These are phyloP conservation scores for Lineolata rhizophorae DNA, from an alignment of 495 filamentous ascomycete genomes.

Conservation along the genomic window DNA sequence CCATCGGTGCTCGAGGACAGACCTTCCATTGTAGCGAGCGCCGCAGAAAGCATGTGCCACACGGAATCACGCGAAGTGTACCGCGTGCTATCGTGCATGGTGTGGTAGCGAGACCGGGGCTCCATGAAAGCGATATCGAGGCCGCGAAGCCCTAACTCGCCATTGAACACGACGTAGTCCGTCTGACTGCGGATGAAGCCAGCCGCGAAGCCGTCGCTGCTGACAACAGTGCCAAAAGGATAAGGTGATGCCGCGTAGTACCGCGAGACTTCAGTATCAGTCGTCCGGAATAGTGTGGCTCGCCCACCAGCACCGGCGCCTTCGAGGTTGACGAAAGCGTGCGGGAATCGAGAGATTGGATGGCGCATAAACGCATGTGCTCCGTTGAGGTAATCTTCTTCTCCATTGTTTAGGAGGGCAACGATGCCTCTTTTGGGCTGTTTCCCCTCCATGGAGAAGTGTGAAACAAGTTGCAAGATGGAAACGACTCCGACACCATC, in stretches of 20 bases:
- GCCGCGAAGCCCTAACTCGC: conserved; percentile 61
- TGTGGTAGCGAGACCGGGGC: conserved; percentile 78
- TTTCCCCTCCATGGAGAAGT: conserved; percentile 62
- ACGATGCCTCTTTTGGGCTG: conserved; percentile 63
- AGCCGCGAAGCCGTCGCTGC: conserved; percentile 59
- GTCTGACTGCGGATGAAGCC: conserved; percentile 66
- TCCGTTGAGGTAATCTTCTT: conserved; percentile 85
- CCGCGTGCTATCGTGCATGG: conserved; percentile 61
- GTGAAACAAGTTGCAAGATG: conserved; percentile 64
- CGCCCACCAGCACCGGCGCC: conserved; percentile 86
- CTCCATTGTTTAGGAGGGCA: conserved; percentile 79
- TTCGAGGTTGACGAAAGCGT: conserved; percentile 85
- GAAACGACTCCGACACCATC: conserved; percentile 79
- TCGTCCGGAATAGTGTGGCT: conserved; percentile 66
- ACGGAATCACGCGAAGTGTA: conserved; percentile 44
- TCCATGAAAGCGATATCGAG: conserved; percentile 82
- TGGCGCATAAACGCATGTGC: conserved; percentile 69
- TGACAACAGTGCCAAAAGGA: conserved; percentile 68
- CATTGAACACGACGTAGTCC: conserved; percentile 72
- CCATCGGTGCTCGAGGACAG: conserved; percentile 48
- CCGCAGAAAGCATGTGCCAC: conserved; percentile 84
- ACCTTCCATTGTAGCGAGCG: conserved; percentile 45
- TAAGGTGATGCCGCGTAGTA: conserved; percentile 47
- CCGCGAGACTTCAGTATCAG: conserved; percentile 67
- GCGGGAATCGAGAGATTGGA: conserved; percentile 51